Evolutionary conservation across 2,329 filamentous ascomycete species (phyloP).

Genomic region (Saccharata proteae): DNA sequence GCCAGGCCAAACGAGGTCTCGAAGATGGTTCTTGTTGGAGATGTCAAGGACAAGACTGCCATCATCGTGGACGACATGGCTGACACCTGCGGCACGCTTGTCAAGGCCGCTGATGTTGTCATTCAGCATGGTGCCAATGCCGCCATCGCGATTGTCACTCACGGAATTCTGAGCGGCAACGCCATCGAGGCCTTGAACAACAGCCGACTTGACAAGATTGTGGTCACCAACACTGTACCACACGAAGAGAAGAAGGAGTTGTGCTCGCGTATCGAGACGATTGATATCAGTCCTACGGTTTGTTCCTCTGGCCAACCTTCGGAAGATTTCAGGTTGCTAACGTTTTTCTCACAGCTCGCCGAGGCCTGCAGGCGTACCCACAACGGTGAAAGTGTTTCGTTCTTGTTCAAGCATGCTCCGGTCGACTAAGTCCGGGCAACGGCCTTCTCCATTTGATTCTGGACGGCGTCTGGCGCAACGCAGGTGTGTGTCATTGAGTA

Average conservation of each 20-base stretch:
- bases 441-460: too few relatives aligned
- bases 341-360: constrained; percentile 36
- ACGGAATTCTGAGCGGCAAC: constrained; percentile 79
- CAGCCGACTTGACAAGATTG: constrained; percentile 62
- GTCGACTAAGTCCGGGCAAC: constrained; percentile 32
- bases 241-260: constrained; percentile 66
- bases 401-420: constrained; percentile 57
- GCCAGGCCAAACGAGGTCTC: constrained; percentile 83
- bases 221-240: constrained; percentile 84
- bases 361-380: constrained; percentile 62
- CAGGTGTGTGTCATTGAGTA: too few relatives aligned
- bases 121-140: constrained; percentile 76
- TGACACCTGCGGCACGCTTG: constrained; percentile 80
- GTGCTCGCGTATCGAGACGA: constrained; percentile 74
- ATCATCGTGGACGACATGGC: constrained; percentile 98
- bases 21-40: constrained; percentile 91
- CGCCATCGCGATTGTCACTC: constrained; percentile 90
- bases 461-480: too few relatives aligned
- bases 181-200: constrained; percentile 78
- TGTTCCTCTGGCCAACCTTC: constrained; percentile 15
- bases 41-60: constrained; percentile 79
- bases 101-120: constrained; percentile 81
- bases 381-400: constrained; percentile 58
- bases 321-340: constrained; percentile 1
- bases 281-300: constrained; percentile 76